phyloP scores from a whole-genome alignment of 345 rosid species.

The Chamaenerion angustifolium region DNA sequence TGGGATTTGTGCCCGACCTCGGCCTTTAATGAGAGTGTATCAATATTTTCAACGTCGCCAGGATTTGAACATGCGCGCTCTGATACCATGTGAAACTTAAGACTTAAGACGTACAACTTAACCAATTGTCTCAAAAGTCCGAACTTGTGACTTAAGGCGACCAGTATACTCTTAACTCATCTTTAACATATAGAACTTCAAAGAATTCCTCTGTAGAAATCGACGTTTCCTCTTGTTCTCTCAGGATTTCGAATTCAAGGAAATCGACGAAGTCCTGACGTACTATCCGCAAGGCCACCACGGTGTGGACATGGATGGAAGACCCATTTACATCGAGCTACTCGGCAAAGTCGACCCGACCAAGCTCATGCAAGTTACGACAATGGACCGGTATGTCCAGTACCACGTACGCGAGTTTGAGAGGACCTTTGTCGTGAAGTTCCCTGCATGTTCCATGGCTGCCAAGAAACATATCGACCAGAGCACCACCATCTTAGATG shows the following conservation, averaged over 20 bases:
- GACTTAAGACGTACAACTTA: too few species aligned
- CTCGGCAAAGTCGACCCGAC: slow-evolving; percentile 67
- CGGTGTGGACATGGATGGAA: slow-evolving; percentile 85
- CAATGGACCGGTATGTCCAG: slow-evolving; percentile 60
- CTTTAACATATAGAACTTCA: too few species aligned
- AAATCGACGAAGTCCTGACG: slow-evolving; percentile 52
- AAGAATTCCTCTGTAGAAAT: too few species aligned
- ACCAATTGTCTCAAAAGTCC: too few species aligned
- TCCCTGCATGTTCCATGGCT: slow-evolving; percentile 70
- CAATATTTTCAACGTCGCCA: too few species aligned
- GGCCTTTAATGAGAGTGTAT: too few species aligned
- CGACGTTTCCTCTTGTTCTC: background rate
- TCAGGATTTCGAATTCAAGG: slow-evolving; percentile 72
- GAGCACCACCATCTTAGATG: slow-evolving; percentile 88
- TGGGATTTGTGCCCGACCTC: too few species aligned
- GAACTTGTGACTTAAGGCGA: too few species aligned
- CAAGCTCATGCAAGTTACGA: slow-evolving; percentile 77
- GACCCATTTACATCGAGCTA: slow-evolving; percentile 71
- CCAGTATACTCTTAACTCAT: too few species aligned
- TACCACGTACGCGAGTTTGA: slow-evolving; percentile 85
- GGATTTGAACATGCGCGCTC: too few species aligned
- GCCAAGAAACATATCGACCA: slow-evolving; percentile 69
- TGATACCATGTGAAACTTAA: too few species aligned
- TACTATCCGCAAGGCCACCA: slow-evolving; percentile 89
- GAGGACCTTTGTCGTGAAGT: slow-evolving; percentile 56